phyloP scores from a whole-genome alignment of 768 basidiomycete species.

The Boletus sp. region DNA sequence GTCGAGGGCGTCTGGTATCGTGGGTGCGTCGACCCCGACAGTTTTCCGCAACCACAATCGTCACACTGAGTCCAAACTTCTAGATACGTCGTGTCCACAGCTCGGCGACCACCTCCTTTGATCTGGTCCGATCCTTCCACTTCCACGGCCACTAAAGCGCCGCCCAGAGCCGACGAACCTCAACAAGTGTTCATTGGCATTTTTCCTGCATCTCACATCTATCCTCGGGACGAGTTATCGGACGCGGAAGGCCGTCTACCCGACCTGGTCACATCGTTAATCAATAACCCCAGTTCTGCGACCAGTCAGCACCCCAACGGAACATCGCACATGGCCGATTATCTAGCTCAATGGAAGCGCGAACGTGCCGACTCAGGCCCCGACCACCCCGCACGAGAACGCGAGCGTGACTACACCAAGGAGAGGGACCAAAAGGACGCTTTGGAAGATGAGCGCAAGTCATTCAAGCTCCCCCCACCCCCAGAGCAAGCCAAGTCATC shows the following conservation, averaged over 20 bases:
- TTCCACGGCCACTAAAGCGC: slow-evolving; percentile 35
- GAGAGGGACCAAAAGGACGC: slow-evolving; percentile 62
- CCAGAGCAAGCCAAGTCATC: slow-evolving; percentile 73
- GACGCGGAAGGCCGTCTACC: slow-evolving; percentile 86
- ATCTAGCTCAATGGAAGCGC: slow-evolving; percentile 44
- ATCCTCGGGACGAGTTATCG: slow-evolving; percentile 78
- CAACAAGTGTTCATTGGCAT: slow-evolving; percentile 93
- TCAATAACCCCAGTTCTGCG: slow-evolving; percentile 31
- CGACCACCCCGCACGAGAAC: slow-evolving; percentile 30
- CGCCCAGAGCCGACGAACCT: slow-evolving; percentile 65
- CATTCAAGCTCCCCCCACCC: slow-evolving; percentile 69
- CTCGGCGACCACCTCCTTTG: slow-evolving; percentile 62
- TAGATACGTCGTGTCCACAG: slow-evolving; percentile 86
- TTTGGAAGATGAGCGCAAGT: slow-evolving; percentile 58
- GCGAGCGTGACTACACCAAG: slow-evolving; percentile 33
- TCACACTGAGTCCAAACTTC: background rate
- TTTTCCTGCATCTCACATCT: slow-evolving; percentile 87
- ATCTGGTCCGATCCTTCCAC: slow-evolving; percentile 62
- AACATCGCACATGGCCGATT: slow-evolving; percentile 43
- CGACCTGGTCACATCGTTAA: slow-evolving; percentile 62
- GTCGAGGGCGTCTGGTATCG: slow-evolving; percentile 87
- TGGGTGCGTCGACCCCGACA: slow-evolving; percentile 58
- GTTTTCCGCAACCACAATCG: background rate
- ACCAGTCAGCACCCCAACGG: slow-evolving; percentile 32
- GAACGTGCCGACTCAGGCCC: slow-evolving; percentile 27